A percentile compares a stretch with the other conserved stretches of the same genome.
Evolutionary conservation across 2,329 filamentous ascomycete genomes (phyloP).

Genomic region (Ophiostoma montium): DNA sequence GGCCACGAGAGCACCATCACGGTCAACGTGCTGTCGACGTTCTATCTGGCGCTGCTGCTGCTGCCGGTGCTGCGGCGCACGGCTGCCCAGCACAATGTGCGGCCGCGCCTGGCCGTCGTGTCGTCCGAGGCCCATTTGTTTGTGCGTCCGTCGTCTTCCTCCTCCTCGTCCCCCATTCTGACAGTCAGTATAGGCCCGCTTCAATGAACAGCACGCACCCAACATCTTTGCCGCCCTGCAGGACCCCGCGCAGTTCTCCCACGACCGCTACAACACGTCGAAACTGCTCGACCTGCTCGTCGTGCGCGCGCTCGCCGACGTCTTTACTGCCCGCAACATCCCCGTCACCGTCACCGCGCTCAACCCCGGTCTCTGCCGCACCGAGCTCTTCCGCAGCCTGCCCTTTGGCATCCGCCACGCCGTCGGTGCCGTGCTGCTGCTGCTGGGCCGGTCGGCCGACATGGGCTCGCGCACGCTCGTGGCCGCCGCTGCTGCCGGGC

Average conservation of each 20-base stretch:
- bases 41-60: conserved; percentile 28
- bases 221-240: conserved; percentile 23
- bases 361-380: conserved; percentile 28
- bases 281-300: conserved; percentile 22
- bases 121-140: conserved; percentile 24
- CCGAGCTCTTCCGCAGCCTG: conserved; percentile 23
- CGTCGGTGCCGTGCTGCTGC: conserved; percentile 4
- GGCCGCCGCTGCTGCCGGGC: conserved; percentile 22
- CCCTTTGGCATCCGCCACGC: conserved; percentile 18
- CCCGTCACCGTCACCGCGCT: conserved; percentile 25
- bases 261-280: conserved; percentile 23
- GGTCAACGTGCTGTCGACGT: conserved; percentile 33
- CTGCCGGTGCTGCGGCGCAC: conserved; percentile 28
- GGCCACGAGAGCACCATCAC: conserved; percentile 29
- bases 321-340: conserved; percentile 17
- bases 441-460: conserved; percentile 25
- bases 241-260: conserved; percentile 14
- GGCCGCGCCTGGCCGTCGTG: conserved; percentile 25
- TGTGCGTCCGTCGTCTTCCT: conserved; percentile 10
- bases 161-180: not conserved
- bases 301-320: conserved; percentile 22
- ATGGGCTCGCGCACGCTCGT: conserved; percentile 27
- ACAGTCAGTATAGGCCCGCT: conserved; percentile 17
- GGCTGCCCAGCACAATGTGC: conserved; percentile 19
- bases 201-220: conserved; percentile 19